Evolutionary conservation across 108 stramenopile species (phyloP).

Genomic region (Fistulifera pelliculosa): DNA sequence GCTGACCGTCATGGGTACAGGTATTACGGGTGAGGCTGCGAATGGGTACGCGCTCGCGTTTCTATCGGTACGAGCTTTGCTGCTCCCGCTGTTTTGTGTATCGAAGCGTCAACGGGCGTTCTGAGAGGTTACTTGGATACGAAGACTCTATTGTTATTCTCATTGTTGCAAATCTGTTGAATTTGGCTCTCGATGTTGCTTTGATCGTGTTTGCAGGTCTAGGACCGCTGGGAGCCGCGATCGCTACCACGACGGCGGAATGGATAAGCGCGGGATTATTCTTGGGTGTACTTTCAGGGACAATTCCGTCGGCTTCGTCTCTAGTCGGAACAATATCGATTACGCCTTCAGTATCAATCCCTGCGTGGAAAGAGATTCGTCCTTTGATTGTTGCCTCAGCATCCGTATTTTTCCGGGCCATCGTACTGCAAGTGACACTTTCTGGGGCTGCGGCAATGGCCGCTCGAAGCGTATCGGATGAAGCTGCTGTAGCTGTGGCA

Average conservation of each 20-base stretch:
- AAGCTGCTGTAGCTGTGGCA: slow-evolving; percentile 58
- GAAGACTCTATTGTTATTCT: slow-evolving; percentile 61
- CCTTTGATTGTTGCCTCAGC: slow-evolving; percentile 74
- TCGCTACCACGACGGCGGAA: slow-evolving; percentile 80
- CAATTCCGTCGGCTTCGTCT: slow-evolving; percentile 38
- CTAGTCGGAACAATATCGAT: slow-evolving; percentile 9
- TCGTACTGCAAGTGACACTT: slow-evolving; percentile 59
- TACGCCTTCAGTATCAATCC: slow-evolving; percentile 48
- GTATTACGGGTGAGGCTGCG: slow-evolving; percentile 43
- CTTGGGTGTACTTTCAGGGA: slow-evolving; percentile 53
- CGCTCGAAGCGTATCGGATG: slow-evolving; percentile 36
- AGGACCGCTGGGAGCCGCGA: slow-evolving; percentile 73
- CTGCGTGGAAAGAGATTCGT: slow-evolving; percentile 54
- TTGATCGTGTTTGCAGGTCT: slow-evolving; percentile 44
- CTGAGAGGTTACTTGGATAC: slow-evolving; percentile 82
- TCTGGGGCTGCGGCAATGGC: slow-evolving; percentile 74
- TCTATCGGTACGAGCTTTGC: slow-evolving; percentile 56
- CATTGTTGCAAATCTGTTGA: slow-evolving; percentile 58
- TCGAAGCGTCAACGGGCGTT: slow-evolving; percentile 73
- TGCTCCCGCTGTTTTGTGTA: slow-evolving; percentile 70
- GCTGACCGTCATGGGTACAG: slow-evolving; percentile 65
- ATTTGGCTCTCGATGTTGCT: slow-evolving; percentile 59
- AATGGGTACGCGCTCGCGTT: slow-evolving; percentile 61
- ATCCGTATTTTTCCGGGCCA: slow-evolving; percentile 61
- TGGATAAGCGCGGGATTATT: slow-evolving; percentile 71